phyloP scores from a whole-genome alignment of 2,329 filamentous ascomycete genomes.

The Piedraia hortae region DNA sequence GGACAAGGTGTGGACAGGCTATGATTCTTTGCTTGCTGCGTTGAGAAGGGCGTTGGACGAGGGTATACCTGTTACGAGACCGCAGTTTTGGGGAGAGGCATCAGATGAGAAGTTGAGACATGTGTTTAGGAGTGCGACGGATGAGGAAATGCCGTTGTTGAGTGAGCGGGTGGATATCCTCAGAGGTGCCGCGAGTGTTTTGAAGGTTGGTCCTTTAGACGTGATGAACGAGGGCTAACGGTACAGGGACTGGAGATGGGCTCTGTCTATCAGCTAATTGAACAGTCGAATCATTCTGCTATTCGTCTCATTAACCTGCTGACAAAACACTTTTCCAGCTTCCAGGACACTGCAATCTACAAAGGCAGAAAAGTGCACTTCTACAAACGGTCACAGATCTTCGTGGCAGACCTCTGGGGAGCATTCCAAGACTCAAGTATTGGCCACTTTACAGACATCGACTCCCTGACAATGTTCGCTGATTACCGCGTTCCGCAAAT shows the following conservation, averaged over 20 bases:
- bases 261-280: conserved; percentile 44
- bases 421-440: conserved; percentile 62
- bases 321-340: conserved; percentile 56
- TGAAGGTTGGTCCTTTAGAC: conserved; percentile 4
- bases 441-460: conserved; percentile 68
- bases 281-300: conserved; percentile 49
- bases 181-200: conserved; percentile 52
- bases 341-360: conserved; percentile 55
- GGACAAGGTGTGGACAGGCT: conserved; percentile 67
- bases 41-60: conserved; percentile 73
- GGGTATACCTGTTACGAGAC: conserved; percentile 68
- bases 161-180: conserved; percentile 51
- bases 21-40: conserved; percentile 77
- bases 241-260: no score
- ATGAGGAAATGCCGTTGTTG: conserved; percentile 67
- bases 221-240: background rate
- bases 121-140: conserved; percentile 65
- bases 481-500: conserved; percentile 92
- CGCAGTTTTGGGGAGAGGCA: conserved; percentile 51
- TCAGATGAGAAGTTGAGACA: conserved; percentile 44
- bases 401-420: conserved; percentile 90
- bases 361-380: conserved; percentile 52
- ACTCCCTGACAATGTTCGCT: conserved; percentile 94
- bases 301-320: conserved; percentile 66
- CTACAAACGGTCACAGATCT: conserved; percentile 82